phyloP scores from a whole-genome alignment of 108 stramenopile genomes.

The Schizochytrium sp. region DNA sequence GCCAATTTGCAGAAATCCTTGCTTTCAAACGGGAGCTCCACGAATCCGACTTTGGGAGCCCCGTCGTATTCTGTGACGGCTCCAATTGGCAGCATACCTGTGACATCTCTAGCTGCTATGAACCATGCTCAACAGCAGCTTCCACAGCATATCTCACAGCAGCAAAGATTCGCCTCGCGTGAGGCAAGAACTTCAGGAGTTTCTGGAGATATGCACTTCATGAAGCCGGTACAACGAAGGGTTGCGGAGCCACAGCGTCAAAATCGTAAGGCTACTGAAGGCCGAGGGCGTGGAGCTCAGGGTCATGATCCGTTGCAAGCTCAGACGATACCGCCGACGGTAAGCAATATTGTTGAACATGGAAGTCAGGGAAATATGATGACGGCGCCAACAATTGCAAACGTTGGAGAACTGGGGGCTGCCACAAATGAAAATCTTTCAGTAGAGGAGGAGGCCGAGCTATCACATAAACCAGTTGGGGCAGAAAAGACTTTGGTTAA shows the following conservation, averaged over 20 bases:
- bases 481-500: constrained; percentile 49
- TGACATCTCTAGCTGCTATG: neutral
- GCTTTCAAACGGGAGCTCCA: neutral
- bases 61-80: neutral
- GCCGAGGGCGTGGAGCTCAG: neutral
- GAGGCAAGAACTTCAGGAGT: neutral
- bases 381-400: neutral
- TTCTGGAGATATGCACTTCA: constrained; percentile 3
- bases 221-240: neutral
- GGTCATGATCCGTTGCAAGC: neutral
- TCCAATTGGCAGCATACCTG: no score
- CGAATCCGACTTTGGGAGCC: neutral
- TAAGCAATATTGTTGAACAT: neutral
- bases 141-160: neutral
- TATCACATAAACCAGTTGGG: neutral
- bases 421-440: neutral
- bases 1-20: neutral
- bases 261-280: neutral
- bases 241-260: neutral
- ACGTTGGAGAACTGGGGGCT: neutral
- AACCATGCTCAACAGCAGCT: neutral
- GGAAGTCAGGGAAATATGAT: neutral
- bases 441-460: neutral
- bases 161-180: neutral
- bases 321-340: neutral